Conservation (phyloP, 2,329 filamentous ascomycete genomes). For the Stagonosporopsis rhizophila region DNA sequence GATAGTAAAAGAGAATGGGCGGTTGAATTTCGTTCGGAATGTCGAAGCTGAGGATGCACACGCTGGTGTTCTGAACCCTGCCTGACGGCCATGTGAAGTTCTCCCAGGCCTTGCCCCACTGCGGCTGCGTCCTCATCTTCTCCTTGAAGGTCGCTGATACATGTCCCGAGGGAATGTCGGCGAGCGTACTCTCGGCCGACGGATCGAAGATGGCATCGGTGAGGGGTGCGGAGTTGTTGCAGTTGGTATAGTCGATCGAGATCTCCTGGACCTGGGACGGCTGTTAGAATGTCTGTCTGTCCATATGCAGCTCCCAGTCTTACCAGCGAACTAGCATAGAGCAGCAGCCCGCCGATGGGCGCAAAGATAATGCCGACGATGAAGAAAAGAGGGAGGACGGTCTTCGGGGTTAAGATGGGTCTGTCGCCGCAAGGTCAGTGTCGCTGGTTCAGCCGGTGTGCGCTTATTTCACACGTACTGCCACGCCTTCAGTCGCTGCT, state of each 20-base stretch:
- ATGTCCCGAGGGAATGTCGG: conserved; percentile 62
- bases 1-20: conserved; percentile 92
- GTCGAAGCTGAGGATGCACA: conserved; percentile 78
- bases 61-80: conserved; percentile 46
- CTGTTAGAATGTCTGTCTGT: conserved; percentile 21
- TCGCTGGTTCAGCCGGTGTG: background rate
- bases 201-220: conserved; percentile 28
- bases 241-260: conserved; percentile 87
- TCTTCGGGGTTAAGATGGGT: conserved; percentile 94
- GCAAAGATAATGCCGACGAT: conserved; percentile 90
- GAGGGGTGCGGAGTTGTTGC: conserved; percentile 63
- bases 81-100: conserved; percentile 47
- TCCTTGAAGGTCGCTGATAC: conserved; percentile 77
- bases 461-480: conserved; percentile 69
- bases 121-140: conserved; percentile 42
- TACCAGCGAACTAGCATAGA: conserved; percentile 85
- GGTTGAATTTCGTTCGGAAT: conserved; percentile 80
- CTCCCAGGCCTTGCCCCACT: conserved; percentile 44
- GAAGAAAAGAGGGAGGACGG: conserved; percentile 90
- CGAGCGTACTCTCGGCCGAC: conserved; percentile 44
- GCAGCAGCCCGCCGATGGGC: conserved; percentile 83
- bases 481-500: conserved; percentile 98
- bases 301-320: conserved; percentile 33
- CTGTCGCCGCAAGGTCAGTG: conserved; percentile 60
- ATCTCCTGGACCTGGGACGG: conserved; percentile 81